Percentiles rank a stretch among this genome's conserved stretches.
Conservation (phyloP, 345 rosid genomes). For the Eucalyptus leucophloia region DNA sequence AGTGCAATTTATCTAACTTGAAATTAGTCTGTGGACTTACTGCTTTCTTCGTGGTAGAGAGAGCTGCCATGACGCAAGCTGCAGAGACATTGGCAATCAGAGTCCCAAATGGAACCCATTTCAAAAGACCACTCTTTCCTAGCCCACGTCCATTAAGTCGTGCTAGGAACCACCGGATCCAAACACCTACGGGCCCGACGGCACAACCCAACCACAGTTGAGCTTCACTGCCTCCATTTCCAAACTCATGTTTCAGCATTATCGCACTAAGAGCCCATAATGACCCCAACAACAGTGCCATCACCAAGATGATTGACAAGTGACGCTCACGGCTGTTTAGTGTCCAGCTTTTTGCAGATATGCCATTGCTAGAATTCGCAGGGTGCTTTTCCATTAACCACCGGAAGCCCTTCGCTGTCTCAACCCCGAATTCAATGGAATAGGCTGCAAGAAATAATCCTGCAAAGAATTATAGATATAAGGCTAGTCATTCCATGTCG, state of each 20-base stretch:
- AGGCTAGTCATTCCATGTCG: background rate
- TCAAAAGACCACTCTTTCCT: slow-evolving; percentile 40
- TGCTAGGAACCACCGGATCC: slow-evolving; percentile 96
- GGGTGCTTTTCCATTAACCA: slow-evolving; percentile 17
- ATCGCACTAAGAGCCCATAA: slow-evolving; percentile 35
- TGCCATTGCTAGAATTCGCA: background rate
- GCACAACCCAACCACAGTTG: slow-evolving; percentile 79
- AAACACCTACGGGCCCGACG: slow-evolving; percentile 73
- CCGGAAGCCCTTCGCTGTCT: slow-evolving; percentile 74
- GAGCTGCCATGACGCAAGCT: slow-evolving; percentile 66
- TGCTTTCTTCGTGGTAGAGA: slow-evolving; percentile 44
- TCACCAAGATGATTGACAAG: slow-evolving; percentile 12
- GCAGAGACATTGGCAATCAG: slow-evolving; percentile 75
- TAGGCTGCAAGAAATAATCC: slow-evolving; percentile 73
- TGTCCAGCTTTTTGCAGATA: slow-evolving; percentile 9
- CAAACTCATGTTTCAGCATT: slow-evolving; percentile 34
- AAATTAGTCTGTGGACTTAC: slow-evolving; percentile 15
- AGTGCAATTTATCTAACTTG: background rate
- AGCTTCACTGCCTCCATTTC: slow-evolving; percentile 29
- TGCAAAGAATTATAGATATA: slow-evolving; percentile 6
- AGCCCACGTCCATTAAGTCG: slow-evolving; percentile 75
- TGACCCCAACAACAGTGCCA: slow-evolving; percentile 31
- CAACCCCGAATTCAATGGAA: slow-evolving; percentile 68
- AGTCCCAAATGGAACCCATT: slow-evolving; percentile 95
- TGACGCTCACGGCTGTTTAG: slow-evolving; percentile 32